Evolutionary conservation across 2,329 filamentous ascomycete genomes (phyloP).

Genomic region (Exophiala sideris): DNA sequence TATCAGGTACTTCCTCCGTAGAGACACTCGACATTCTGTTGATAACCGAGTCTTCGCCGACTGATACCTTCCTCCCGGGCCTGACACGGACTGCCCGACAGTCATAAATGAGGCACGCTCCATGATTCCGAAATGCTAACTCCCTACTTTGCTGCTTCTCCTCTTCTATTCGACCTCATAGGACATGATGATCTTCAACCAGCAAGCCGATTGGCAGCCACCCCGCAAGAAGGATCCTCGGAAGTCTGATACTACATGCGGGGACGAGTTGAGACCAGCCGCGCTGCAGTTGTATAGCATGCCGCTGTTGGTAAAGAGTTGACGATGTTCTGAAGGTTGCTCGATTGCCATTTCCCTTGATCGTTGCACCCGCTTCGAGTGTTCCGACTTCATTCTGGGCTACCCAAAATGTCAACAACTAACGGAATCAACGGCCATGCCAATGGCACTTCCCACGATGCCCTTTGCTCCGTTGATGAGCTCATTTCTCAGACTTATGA

Average conservation of each 20-base stretch:
- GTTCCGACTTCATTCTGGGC: not conserved
- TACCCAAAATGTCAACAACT: slow-evolving; percentile 5
- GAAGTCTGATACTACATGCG: not conserved
- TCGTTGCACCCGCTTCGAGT: not conserved
- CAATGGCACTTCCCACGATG: slow-evolving; percentile 13
- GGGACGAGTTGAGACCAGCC: too few species aligned
- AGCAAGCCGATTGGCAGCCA: not conserved
- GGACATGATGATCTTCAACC: too few species aligned
- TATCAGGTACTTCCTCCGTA: too few species aligned
- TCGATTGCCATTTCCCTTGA: not conserved
- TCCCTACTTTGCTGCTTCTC: not conserved
- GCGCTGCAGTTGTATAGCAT: too few species aligned
- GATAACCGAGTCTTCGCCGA: not conserved
- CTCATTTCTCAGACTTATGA: slow-evolving; percentile 27
- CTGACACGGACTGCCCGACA: not conserved
- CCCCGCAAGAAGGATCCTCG: not conserved
- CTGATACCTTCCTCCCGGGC: not conserved
- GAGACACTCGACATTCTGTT: too few species aligned
- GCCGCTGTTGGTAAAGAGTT: too few species aligned
- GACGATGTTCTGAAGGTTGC: too few species aligned
- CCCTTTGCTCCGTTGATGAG: slow-evolving; percentile 22
- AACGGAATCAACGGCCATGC: slow-evolving; percentile 15
- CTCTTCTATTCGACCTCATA: not conserved
- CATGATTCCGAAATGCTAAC: not conserved
- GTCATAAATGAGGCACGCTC: not conserved